These are phyloP conservation scores for Nicotiana knightiana DNA, from an alignment of 257 asterid genomes.

Conservation along the genomic window DNA sequence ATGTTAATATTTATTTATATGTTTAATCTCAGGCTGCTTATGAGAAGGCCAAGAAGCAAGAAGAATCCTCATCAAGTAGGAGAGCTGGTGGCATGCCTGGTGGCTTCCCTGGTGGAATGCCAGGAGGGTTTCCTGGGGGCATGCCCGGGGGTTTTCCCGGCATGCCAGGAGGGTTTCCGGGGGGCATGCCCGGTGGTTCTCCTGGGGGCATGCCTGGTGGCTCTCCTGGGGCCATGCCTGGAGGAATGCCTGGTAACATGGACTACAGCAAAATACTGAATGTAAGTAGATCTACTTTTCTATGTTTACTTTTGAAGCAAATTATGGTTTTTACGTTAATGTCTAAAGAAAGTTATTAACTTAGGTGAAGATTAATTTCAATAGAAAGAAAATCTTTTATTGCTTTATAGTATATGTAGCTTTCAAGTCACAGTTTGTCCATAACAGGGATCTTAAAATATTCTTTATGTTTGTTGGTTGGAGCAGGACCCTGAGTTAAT, in stretches of 20 bases:
- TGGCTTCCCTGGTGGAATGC: conserved; percentile 47
- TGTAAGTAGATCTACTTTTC: conserved; percentile 36
- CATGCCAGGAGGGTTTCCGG: conserved; percentile 29
- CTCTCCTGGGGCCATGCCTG: conserved; percentile 21
- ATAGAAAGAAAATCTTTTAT: neutral
- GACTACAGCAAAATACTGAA: conserved; percentile 88
- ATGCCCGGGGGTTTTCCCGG: conserved; percentile 48
- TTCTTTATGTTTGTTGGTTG: conserved; percentile 16
- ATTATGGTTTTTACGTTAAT: neutral
- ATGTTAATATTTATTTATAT: conserved; percentile 5
- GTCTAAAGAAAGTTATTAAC: neutral
- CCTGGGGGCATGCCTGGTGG: conserved; percentile 34
- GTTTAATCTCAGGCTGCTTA: conserved; percentile 66
- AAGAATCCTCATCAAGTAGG: conserved; percentile 65
- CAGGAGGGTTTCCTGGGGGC: conserved; percentile 52
- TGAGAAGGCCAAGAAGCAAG: conserved; percentile 85
- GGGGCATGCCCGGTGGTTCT: conserved; percentile 33
- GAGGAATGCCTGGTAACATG: conserved; percentile 55
- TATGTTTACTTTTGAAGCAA: neutral
- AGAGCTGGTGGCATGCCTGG: conserved; percentile 55
- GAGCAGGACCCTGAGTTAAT: conserved; percentile 94
- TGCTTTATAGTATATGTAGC: neutral
- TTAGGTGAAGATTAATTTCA: neutral
- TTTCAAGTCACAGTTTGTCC: neutral
- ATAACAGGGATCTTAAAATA: neutral